Evolutionary conservation across 140 eudicot species (phyloP), one percentile per base, ranked within the genome.

Genomic region (Cichorium intybus): DNA sequence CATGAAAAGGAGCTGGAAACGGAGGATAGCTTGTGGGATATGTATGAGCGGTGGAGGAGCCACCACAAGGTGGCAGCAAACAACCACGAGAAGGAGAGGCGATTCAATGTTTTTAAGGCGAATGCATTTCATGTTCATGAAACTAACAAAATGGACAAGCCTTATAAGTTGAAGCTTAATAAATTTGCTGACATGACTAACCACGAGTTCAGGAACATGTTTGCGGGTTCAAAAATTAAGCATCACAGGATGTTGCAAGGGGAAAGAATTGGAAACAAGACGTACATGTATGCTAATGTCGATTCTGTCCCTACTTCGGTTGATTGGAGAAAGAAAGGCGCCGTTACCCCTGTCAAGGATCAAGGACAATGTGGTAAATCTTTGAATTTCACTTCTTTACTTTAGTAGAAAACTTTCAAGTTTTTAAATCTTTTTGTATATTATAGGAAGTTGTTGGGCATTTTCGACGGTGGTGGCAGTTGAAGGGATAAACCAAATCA

Each of bases 401-500:
- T 21, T 48, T 0, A 11, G 37, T 33, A 37, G 11, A 48, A 16
- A 11, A 11, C 37, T 18, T 16, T 56, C 3, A 54, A 20, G 11
- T 46, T 27, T 35, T 41, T 14, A 47, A n/a, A n/a, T 43, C 24
- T 45, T 51, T 60, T 35, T 64, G 49, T 26, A 26, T 53, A 33
- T 53, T 67, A 67, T 83, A 92, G 98, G 98, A 27, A 88, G 98
- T 83, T 92, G 98, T 72, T 88, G 96, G 98, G 96, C 98, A 56
- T 92, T 88, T 77, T 88, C 98, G 7, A 80, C 96, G 0, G 89
- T 92, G 48, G 98, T 64, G 3, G 92, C 82, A 4, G 86, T 83
- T 15, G 98, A 92, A 75, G 98, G 98, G 51, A 88, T 92, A 80
- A 88, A 83, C 77, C 79, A 81, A 18, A 88, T 92, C 16, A 85